phyloP scores from a whole-genome alignment of 2,329 filamentous ascomycete genomes.

The Metarhizium anisopliae region DNA sequence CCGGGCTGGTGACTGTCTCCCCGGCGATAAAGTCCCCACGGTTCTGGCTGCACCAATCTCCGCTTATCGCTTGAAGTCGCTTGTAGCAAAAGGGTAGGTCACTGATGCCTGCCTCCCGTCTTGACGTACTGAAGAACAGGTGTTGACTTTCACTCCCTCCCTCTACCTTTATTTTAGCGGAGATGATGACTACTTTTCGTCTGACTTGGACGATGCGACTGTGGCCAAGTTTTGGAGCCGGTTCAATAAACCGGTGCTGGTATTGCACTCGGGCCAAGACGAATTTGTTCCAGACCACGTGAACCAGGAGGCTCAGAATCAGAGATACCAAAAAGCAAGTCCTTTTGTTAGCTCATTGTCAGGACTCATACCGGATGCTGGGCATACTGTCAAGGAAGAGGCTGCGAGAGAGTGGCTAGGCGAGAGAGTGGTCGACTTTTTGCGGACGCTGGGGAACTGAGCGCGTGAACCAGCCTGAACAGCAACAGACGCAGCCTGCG shows the following conservation, averaged over 20 bases:
- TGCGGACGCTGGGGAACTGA: constrained; percentile 20
- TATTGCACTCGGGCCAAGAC: constrained; percentile 58
- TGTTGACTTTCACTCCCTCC: neutral
- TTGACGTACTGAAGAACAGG: neutral
- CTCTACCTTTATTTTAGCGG: constrained; percentile 33
- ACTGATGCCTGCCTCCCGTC: neutral
- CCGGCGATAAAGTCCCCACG: constrained; percentile 31
- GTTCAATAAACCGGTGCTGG: constrained; percentile 50
- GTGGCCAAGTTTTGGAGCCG: constrained; percentile 57
- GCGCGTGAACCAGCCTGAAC: neutral
- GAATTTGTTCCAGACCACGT: constrained; percentile 52
- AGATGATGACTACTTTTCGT: constrained; percentile 85
- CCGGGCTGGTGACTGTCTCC: constrained; percentile 45
- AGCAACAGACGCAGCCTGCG: neutral
- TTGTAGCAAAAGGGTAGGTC: constrained; percentile 41
- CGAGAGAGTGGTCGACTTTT: constrained; percentile 36
- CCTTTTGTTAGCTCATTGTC: constrained; percentile 40
- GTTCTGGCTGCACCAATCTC: constrained; percentile 37
- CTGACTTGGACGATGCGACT: constrained; percentile 52
- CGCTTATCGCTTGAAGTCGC: constrained; percentile 42
- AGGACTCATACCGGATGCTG: constrained; percentile 42
- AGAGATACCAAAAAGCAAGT: constrained; percentile 44
- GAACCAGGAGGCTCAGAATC: constrained; percentile 48
- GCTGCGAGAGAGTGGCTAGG: constrained; percentile 41
- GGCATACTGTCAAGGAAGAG: constrained; percentile 38